These are phyloP conservation scores for Scytalidium sp. DNA, from an alignment of 2,329 filamentous ascomycete species.

Conservation along the genomic window DNA sequence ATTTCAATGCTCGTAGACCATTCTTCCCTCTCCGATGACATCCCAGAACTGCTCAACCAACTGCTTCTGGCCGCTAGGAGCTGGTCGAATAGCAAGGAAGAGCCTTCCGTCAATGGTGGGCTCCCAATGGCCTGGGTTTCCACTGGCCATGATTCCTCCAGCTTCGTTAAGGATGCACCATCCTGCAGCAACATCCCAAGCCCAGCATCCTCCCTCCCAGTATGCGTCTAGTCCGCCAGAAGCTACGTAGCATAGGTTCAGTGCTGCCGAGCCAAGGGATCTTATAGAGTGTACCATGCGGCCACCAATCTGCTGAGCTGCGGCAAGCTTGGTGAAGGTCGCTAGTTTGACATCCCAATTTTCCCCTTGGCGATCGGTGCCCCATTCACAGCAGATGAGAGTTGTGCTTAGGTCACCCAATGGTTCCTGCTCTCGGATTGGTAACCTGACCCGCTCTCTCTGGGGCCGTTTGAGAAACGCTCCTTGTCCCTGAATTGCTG, in stretches of 20 bases:
- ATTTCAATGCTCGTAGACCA: conserved; percentile 40
- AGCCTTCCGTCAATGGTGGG: conserved; percentile 54
- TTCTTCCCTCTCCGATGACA: conserved; percentile 50
- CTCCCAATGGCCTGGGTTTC: conserved; percentile 73
- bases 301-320: conserved; percentile 58
- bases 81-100: conserved; percentile 62
- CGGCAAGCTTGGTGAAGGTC: conserved; percentile 61
- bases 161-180: conserved; percentile 76
- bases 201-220: conserved; percentile 83
- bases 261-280: conserved; percentile 68
- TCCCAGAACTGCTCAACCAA: conserved; percentile 64
- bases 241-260: conserved; percentile 73
- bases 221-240: conserved; percentile 70
- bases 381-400: conserved; percentile 73
- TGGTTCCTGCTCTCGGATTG: conserved; percentile 49
- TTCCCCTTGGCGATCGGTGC: conserved; percentile 61
- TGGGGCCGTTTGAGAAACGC: conserved; percentile 48
- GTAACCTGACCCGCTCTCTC: conserved; percentile 38
- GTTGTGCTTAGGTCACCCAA: conserved; percentile 59
- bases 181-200: conserved; percentile 81
- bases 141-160: conserved; percentile 68
- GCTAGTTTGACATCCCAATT: conserved; percentile 70
- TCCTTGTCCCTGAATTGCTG: conserved; percentile 65
- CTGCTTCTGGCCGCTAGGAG: conserved; percentile 56
- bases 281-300: conserved; percentile 75